Base-by-base conservation (phyloP, 129 eudicot species). In the Oenanthe sinensis region DNA sequence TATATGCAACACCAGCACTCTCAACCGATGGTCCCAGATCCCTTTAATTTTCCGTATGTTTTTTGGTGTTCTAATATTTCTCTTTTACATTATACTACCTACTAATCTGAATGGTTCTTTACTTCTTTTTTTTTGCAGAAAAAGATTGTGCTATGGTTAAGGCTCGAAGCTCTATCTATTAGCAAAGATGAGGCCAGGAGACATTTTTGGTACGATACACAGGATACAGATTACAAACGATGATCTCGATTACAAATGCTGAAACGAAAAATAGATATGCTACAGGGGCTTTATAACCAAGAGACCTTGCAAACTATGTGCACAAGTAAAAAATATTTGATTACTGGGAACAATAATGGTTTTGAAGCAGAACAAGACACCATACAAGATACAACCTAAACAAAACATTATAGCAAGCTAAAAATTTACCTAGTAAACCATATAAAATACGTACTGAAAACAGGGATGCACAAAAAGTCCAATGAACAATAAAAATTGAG, bases 1-100 rank as follows among this genome's bases (percentile, higher is more conserved):
- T 80, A 85, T 55, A 76, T 71, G 81, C 88, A 84, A 47, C 86
- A 84, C 40, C 89, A 86, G 36, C 89, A 84, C 71, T 62, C 87
- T 15, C 88, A 84, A 75, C 78, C 85, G 46, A 84, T 87, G 85
- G 80, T 79, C 76, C 81, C 87, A 42, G 85, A 84, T 68, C 75
- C 83, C 36, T 33, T 33, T 33, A 33, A 33, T 33, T 33, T 33
- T 33, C 36, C 36, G 36, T 33, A 33, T 33, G 36, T 33, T 33
- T 33, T 33, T 33, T 33, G 36, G 36, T 33, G 36, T 33, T 33
- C 36, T 33, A 33, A 33, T 33, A 33, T 33, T 33, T 33, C 36
- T 33, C 36, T 33, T 33, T 33, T 33, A 33, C 36, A 33, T 33
- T 33, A 33, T 33, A 33, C 36, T 33, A 33, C 36, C 1, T 33